Evolutionary conservation across 2,329 filamentous ascomycete species (phyloP).

Genomic region (Triangularia verruculosa): DNA sequence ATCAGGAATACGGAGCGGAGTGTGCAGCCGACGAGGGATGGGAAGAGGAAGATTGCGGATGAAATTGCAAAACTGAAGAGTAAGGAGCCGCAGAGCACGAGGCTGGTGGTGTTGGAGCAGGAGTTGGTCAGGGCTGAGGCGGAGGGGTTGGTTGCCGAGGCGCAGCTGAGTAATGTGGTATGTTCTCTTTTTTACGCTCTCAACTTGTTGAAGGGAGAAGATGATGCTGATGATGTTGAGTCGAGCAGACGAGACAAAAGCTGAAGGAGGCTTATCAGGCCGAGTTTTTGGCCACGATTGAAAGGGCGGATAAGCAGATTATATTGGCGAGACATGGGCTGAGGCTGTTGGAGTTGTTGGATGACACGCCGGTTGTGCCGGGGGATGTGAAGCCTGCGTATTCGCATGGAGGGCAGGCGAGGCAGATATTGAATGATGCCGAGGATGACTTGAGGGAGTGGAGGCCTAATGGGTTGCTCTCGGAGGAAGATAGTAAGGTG

Average conservation of each 20-base stretch:
- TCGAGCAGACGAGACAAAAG: constrained; percentile 83
- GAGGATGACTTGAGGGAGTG: constrained; percentile 84
- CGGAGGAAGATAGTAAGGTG: neutral
- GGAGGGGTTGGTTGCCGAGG: constrained; percentile 92
- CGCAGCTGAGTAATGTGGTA: constrained; percentile 92
- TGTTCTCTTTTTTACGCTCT: constrained; percentile 35
- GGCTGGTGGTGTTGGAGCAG: constrained; percentile 83
- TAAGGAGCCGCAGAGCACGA: constrained; percentile 84
- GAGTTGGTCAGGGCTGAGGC: constrained; percentile 95
- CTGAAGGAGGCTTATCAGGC: constrained; percentile 90
- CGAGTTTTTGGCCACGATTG: constrained; percentile 87
- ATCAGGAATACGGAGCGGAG: constrained; percentile 95
- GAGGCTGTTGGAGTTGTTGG: constrained; percentile 77
- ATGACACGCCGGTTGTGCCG: constrained; percentile 85
- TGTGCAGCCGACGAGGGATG: constrained; percentile 86
- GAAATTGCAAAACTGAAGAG: constrained; percentile 89
- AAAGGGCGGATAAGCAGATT: constrained; percentile 95
- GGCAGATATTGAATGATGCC: constrained; percentile 86
- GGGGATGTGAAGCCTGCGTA: constrained; percentile 75
- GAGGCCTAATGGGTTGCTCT: constrained; percentile 36
- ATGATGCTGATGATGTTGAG: constrained; percentile 12
- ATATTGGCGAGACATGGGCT: constrained; percentile 89
- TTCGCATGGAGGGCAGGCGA: constrained; percentile 61
- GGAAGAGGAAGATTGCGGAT: constrained; percentile 83
- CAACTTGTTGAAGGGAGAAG: neutral